Conservation (phyloP, 306 rosid species). For the Citrullus mucosospermus region DNA sequence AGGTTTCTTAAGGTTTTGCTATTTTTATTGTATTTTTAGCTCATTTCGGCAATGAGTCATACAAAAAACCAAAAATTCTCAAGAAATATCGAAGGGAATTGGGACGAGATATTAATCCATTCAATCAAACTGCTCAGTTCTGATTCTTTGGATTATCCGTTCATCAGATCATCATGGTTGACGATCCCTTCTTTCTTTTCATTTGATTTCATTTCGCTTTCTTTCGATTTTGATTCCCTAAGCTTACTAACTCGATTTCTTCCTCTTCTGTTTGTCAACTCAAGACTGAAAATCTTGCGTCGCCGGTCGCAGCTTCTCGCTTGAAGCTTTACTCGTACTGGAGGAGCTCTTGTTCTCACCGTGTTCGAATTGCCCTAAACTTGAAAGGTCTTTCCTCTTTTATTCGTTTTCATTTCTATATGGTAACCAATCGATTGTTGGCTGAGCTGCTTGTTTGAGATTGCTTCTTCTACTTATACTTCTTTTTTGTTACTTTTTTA, state of each 20-base stretch:
- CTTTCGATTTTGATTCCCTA: not conserved
- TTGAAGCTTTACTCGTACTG: constrained; percentile 33
- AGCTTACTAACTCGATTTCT: not conserved
- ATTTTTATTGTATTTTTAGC: no score
- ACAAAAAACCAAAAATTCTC: no score
- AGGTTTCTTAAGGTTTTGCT: no score
- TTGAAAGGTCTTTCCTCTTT: constrained; percentile 37
- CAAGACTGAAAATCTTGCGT: not conserved
- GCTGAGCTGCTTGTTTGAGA: not conserved
- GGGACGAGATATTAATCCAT: not conserved
- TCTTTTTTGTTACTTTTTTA: not conserved
- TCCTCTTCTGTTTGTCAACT: not conserved
- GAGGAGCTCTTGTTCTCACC: constrained; percentile 31
- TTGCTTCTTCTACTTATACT: not conserved
- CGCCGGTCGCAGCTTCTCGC: not conserved
- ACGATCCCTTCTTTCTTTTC: not conserved
- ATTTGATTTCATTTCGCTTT: not conserved
- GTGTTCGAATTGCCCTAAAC: constrained; percentile 42
- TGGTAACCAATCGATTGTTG: not conserved
- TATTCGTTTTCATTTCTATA: not conserved
- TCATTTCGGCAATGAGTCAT: no score
- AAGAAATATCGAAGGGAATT: not conserved
- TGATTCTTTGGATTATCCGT: not conserved
- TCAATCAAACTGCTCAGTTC: not conserved
- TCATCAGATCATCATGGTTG: not conserved